Base-by-base conservation (phyloP, 1,284 basidiomycete genomes). In the Trichosporon asahii region DNA sequence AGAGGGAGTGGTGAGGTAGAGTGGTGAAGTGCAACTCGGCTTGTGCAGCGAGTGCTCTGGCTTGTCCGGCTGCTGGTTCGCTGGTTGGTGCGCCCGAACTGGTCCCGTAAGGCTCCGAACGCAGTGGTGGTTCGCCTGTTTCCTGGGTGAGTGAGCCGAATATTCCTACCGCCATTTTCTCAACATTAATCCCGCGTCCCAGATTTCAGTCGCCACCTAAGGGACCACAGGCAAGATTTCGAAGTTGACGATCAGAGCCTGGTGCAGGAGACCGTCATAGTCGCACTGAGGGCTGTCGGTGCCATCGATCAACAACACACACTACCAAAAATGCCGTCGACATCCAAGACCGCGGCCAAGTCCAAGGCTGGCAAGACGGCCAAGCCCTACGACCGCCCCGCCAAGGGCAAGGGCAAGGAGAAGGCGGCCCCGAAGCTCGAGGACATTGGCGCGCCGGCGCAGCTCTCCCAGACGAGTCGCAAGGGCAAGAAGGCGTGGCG, bases 401-500 rank as follows among this genome's bases (percentile, higher is more conserved):
- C 53, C 29, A 68, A 70, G 15, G 63, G 53, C 21, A 65, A 61
- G 46, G 27, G 35, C 67, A 60, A 65, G 14, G 66, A 29, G 3
- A 74, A 75, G 67, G 71, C 65, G 25, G 76, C 74, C 40, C 73
- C 70, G 23, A 76, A 72, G 37, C 71, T 75, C 6, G 18, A 65
- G 31, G 69, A 76, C 64, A 64, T 77, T 31, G 84, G 84, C 23
- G 91, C 90, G 3, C 91, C 91, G 0, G 86, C 90, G 1, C 89
- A 91, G 76, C 87, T 86, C 64, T 86, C 84, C 12, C 93, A 95
- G 80, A 83, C 88, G 0, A 93, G 90, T 74, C 86, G 94, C 69
- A 97, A 94, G 82, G 92, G 93, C 65, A 97, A 96, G 84, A 89
- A 89, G 71, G 90, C 94, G 67, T 97, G 95, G 95, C 85, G 95